Evolutionary conservation across 2,329 filamentous ascomycete genomes (phyloP).

Genomic region (Aspergillus pseudonomiae): DNA sequence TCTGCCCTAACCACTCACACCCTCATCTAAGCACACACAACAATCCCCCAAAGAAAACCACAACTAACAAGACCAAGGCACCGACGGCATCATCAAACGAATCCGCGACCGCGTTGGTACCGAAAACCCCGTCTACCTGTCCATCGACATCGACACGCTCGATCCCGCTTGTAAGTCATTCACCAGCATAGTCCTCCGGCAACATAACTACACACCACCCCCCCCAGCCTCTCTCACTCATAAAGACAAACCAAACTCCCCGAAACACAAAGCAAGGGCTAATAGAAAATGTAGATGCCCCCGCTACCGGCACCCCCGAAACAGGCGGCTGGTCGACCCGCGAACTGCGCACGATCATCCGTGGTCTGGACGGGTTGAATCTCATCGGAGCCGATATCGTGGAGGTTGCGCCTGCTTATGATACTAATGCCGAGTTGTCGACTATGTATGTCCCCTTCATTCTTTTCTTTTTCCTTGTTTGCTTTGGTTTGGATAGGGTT

Average conservation of each 20-base stretch:
- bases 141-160: conserved; percentile 36
- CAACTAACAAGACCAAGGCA: neutral
- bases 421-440: conserved; percentile 55
- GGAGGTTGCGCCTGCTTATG: conserved; percentile 53
- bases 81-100: conserved; percentile 23
- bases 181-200: no score
- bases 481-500: neutral
- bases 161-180: neutral
- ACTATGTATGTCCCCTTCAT: conserved; percentile 40
- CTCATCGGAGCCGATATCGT: conserved; percentile 27
- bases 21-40: no score
- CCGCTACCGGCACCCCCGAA: conserved; percentile 34
- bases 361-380: conserved; percentile 23
- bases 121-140: conserved; percentile 32
- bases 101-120: conserved; percentile 20
- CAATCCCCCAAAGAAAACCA: no score
- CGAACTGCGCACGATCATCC: conserved; percentile 23
- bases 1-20: no score
- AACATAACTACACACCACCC: no score
- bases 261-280: no score
- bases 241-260: no score
- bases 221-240: no score
- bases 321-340: conserved; percentile 27
- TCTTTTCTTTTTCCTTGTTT: conserved; percentile 2
- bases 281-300: conserved; percentile 15